Base-by-base conservation (phyloP, 208 protist genomes). In the Cochliopodium minus region DNA sequence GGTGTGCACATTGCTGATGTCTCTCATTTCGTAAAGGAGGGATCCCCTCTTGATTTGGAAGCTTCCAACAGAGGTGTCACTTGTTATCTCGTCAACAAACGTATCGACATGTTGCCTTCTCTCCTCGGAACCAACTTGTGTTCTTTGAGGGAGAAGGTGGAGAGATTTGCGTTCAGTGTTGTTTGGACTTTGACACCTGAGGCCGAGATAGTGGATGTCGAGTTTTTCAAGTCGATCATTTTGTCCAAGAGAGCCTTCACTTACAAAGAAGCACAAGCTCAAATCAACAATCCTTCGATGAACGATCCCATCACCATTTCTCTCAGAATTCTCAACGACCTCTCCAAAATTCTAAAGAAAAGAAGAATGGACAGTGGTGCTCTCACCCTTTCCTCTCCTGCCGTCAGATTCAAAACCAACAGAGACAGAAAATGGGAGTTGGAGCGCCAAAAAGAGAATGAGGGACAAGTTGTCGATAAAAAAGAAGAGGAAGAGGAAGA, bases 1-100 rank as follows among this genome's bases (percentile, higher is more conserved):
- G 89, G 89, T 48, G 89, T 96, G 48, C 88, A 97, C 69, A 97
- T 97, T 63, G 92, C 92, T 13, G 92, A 97, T 66, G 91, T 96
- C 0, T 81, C 87, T 3, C 73, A 91, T 71, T 97, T 95, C 73
- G 65, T 95, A 5, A 64, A 74, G 20, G 82, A 92, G 52, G 70
- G 76, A 25, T 82, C 85, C 1, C 43, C 81, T 6, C 79, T 96
- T 59, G 92, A 97, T 63, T 67, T 81, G 25, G 90, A 96, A 64
- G 84, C 92, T 1, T 59, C 67, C 0, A 84, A 88, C 51, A 73
- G 92, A 39, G 81, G 81, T 47, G 95, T 88, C 0, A 91, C 87
- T 33, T 81, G 93, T 26, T 97, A 97, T 61, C 65, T 97, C 25
- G 82, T 89, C 10, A 86, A 96, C 58, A 70, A 82, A 36, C 72